Evolutionary conservation across 1,284 basidiomycete species (phyloP).

Genomic region (Ceratobasidium sp.): DNA sequence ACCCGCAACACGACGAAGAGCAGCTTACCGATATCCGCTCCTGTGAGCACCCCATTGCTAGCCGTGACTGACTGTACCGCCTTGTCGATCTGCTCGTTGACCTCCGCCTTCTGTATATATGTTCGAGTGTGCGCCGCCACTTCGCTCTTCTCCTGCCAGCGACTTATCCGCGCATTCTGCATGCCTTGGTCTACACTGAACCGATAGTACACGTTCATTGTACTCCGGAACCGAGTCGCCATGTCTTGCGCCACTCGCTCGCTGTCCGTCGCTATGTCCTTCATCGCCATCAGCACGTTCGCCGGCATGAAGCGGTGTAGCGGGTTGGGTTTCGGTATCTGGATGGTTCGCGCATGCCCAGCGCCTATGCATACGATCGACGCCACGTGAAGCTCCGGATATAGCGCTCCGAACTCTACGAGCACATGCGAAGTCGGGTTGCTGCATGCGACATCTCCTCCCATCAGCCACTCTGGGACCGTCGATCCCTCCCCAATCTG

Average conservation of each 20-base stretch:
- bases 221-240: conserved; percentile 2
- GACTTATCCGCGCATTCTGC: background rate
- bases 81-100: background rate
- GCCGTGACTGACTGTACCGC: background rate
- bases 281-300: background rate
- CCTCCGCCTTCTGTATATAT: background rate
- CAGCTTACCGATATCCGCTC: background rate
- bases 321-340: background rate
- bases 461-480: background rate
- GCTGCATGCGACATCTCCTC: conserved; percentile 4
- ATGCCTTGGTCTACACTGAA: conserved; percentile 21
- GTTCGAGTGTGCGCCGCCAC: background rate
- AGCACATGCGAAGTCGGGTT: conserved; percentile 10
- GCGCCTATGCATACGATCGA: conserved; percentile 12
- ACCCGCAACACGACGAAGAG: too few relatives aligned
- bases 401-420: background rate
- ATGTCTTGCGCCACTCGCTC: conserved; percentile 33
- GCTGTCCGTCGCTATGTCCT: background rate
- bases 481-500: background rate
- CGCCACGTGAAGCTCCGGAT: background rate
- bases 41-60: background rate
- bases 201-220: background rate
- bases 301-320: background rate
- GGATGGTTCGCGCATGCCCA: conserved; percentile 17
- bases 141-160: background rate